Evolutionary conservation across 306 rosid genomes (phyloP).

Genomic region (Fragaria ananassa): DNA sequence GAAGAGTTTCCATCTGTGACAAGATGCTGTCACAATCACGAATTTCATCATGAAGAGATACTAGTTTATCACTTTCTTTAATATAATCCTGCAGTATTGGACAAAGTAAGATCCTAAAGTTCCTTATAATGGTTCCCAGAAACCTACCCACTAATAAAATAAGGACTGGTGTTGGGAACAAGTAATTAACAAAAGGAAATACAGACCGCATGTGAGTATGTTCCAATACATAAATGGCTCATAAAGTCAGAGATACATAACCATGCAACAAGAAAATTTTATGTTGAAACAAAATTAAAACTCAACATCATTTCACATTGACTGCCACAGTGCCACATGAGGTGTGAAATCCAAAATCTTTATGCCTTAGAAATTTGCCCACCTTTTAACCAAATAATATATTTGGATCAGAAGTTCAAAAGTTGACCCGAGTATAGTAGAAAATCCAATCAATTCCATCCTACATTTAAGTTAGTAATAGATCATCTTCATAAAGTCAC

Average conservation of each 20-base stretch:
- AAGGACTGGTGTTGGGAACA: background rate
- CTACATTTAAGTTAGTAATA: background rate
- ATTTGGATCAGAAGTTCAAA: background rate
- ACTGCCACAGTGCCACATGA: background rate
- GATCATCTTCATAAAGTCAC: background rate
- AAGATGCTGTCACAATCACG: constrained; percentile 91
- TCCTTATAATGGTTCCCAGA: background rate
- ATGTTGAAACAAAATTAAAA: background rate
- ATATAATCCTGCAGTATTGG: constrained; percentile 73
- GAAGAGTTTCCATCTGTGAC: constrained; percentile 96
- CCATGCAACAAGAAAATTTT: background rate
- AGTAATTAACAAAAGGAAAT: background rate
- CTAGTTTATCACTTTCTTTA: constrained; percentile 90
- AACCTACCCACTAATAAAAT: background rate
- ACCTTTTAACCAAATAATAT: background rate
- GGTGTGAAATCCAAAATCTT: background rate
- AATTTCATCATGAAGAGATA: constrained; percentile 95
- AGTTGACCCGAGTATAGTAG: background rate
- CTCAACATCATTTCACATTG: background rate
- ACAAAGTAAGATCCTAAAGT: constrained; percentile 10
- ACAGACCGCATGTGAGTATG: background rate
- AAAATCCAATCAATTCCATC: background rate
- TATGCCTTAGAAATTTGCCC: background rate
- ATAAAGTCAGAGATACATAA: background rate
- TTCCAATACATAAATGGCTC: background rate